Evolutionary conservation across 176 grass and related monocot species (phyloP).

Genomic region (Avena insularis): DNA sequence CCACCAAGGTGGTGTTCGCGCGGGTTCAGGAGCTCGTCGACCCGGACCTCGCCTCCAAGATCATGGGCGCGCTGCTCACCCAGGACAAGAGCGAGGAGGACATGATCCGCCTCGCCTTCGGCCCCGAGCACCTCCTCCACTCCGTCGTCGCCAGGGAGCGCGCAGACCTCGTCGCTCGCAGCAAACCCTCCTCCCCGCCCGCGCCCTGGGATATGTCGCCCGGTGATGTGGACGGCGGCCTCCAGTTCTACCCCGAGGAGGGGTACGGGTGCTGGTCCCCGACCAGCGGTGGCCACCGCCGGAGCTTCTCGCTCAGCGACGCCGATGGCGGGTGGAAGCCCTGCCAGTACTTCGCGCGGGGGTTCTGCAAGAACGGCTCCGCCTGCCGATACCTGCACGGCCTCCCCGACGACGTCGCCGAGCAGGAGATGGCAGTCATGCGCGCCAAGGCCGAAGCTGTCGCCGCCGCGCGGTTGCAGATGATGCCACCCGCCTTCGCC

Average conservation of each 20-base stretch:
- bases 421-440: slow-evolving; percentile 49
- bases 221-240: neutral
- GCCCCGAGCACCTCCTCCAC: slow-evolving; percentile 72
- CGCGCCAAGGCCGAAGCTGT: slow-evolving; percentile 49
- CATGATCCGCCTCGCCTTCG: slow-evolving; percentile 82
- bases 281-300: slow-evolving; percentile 18
- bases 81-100: slow-evolving; percentile 75
- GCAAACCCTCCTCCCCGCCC: slow-evolving; percentile 1
- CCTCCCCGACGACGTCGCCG: slow-evolving; percentile 35
- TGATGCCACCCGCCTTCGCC: slow-evolving; percentile 68
- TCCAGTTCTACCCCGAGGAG: slow-evolving; percentile 29
- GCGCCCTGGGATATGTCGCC: neutral
- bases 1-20: slow-evolving; percentile 69
- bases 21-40: slow-evolving; percentile 65
- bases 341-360: slow-evolving; percentile 61
- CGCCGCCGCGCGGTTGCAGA: slow-evolving; percentile 47
- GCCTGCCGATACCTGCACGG: slow-evolving; percentile 57
- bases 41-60: slow-evolving; percentile 73
- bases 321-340: slow-evolving; percentile 46
- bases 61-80: slow-evolving; percentile 71
- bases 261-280: slow-evolving; percentile 51
- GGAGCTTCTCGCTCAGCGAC: slow-evolving; percentile 42
- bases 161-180: slow-evolving; percentile 46
- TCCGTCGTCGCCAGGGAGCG: slow-evolving; percentile 57
- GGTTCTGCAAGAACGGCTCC: slow-evolving; percentile 64